Conservation (phyloP, 2,329 filamentous ascomycete species). For the Colletotrichum euphorbiae region DNA sequence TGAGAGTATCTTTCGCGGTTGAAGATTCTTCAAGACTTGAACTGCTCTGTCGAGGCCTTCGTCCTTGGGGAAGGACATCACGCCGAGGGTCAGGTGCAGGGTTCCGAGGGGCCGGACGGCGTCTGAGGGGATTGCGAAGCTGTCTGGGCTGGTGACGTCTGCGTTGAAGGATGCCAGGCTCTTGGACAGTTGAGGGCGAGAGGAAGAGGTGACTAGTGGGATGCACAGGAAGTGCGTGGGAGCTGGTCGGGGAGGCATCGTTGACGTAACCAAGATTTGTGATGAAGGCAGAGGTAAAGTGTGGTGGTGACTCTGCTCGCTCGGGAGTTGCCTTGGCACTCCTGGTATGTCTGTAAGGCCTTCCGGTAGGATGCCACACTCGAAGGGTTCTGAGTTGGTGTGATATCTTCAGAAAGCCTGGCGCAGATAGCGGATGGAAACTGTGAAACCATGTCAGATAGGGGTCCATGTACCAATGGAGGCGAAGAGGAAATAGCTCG, state of each 20-base stretch:
- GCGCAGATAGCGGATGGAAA: too few species aligned
- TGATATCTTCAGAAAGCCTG: too few species aligned
- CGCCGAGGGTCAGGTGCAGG: conserved; percentile 86
- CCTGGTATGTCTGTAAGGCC: not conserved
- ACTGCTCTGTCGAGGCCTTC: conserved; percentile 57
- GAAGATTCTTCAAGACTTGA: conserved; percentile 53
- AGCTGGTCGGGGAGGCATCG: conserved; percentile 50
- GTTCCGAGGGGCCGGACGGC: conserved; percentile 83
- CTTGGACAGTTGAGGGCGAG: conserved; percentile 72
- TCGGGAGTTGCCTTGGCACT: too few species aligned
- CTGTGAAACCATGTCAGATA: too few species aligned
- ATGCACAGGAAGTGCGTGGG: conserved; percentile 83
- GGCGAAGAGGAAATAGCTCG: conserved; percentile 1
- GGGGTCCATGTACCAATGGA: too few species aligned
- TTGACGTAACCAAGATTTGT: conserved; percentile 30
- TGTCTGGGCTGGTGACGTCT: conserved; percentile 61
- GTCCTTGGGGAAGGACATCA: conserved; percentile 76
- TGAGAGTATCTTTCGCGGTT: conserved; percentile 54
- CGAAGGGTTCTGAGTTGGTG: too few species aligned
- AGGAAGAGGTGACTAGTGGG: conserved; percentile 73
- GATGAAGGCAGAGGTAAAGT: too few species aligned
- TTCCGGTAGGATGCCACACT: not conserved
- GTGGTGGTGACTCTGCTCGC: too few species aligned
- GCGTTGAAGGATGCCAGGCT: conserved; percentile 71
- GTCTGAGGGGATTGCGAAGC: conserved; percentile 67